Percentiles rank a stretch among this genome's conserved stretches.
Evolutionary conservation across 2,329 filamentous ascomycete genomes (phyloP).

Genomic region (Ustulina deusta): DNA sequence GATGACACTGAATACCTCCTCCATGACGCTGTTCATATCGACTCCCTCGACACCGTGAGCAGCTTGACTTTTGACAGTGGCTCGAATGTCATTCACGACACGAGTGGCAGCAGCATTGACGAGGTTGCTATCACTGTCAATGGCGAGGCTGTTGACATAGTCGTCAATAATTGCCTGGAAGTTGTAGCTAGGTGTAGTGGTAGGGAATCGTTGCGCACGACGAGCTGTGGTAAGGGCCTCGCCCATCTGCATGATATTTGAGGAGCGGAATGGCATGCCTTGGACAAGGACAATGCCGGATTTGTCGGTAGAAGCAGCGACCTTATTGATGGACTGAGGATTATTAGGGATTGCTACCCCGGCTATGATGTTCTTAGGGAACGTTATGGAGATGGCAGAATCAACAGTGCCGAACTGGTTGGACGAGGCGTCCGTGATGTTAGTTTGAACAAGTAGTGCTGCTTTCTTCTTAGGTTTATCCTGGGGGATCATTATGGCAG

Average conservation of each 20-base stretch:
- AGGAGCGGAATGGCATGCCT: slow-evolving; percentile 24
- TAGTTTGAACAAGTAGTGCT: neutral
- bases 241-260: slow-evolving; percentile 50
- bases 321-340: no score
- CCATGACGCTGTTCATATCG: slow-evolving; percentile 43
- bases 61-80: slow-evolving; percentile 53
- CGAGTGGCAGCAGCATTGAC: slow-evolving; percentile 36
- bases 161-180: slow-evolving; percentile 50
- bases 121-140: slow-evolving; percentile 55
- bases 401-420: slow-evolving; percentile 2
- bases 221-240: slow-evolving; percentile 50
- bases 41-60: slow-evolving; percentile 39
- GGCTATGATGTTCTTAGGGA: slow-evolving; percentile 8
- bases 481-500: neutral
- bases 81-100: slow-evolving; percentile 40
- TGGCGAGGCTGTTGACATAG: slow-evolving; percentile 56
- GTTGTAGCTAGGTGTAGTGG: slow-evolving; percentile 48
- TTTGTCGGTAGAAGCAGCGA: neutral
- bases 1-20: slow-evolving; percentile 44
- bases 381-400: slow-evolving; percentile 28
- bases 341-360: no score
- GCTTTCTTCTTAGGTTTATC: slow-evolving; percentile 1
- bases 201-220: slow-evolving; percentile 50
- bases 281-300: slow-evolving; percentile 14
- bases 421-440: neutral